Evolutionary conservation across 305 asterid species (phyloP), one percentile per base, ranked within the genome.

Genomic region (Stenogyne calaminthoides): DNA sequence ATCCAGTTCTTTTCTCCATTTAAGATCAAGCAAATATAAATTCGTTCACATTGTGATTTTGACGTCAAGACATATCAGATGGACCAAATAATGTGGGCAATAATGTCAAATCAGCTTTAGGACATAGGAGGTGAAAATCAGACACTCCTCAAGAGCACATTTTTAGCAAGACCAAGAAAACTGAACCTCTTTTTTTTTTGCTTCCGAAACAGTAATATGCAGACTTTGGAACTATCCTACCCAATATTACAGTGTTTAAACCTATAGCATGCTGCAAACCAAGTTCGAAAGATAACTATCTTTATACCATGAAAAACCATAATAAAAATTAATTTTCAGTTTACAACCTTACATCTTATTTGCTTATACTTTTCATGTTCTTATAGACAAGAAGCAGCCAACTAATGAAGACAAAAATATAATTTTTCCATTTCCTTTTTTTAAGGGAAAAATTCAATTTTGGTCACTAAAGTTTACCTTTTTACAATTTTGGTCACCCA

Each of bases 241-340:
- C 27, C 25, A 29, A 10, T 32, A 20, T 32, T 32, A 4, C 4
- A 32, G 7, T 32, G 36, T 32, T 32, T 32, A 32, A 32, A 32
- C 36, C 7, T 32, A 32, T 32, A 4, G 42, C 16, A 61, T 15
- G 67, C 9, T 3, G 67, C 47, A 18, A 16, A 71, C 34, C 60
- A 59, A 71, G 52, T 44, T 42, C n/a, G 37, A 67, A 52, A 39
- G 39, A 69, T 55, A 67, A 36, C 54, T 44, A 39, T 37, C 12
- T 51, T 63, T 40, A 52, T 34, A 22, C 56, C 54, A 47, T 22
- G 12, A 6, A 63, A 56, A 55, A 47, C 70, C 42, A 44, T 47
- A n/a, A 58, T 29, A 49, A 37, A n/a, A 36, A 61, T 49, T 10
- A 68, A 37, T 25, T n/a, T 22, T 36, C 11, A 12, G 37, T 65